Percentiles rank a stretch among this genome's conserved stretches.
Conservation (phyloP, 75 land plant species). For the Cunninghamia lanceolata region DNA sequence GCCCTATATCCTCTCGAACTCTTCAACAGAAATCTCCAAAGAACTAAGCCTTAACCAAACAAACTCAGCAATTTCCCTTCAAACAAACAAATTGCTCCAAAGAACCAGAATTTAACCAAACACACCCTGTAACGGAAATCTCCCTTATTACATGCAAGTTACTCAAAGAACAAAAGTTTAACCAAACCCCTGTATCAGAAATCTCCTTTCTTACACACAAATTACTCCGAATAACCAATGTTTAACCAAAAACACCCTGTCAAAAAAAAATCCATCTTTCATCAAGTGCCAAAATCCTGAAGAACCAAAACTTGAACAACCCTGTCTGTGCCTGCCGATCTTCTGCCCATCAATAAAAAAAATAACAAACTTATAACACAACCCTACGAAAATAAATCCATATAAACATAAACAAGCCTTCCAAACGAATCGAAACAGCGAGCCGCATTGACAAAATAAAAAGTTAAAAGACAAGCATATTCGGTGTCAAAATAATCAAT, state of each 20-base stretch:
- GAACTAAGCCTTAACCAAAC: background rate
- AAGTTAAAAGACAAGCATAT: background rate
- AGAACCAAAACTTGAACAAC: background rate
- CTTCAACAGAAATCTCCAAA: background rate
- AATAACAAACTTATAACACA: background rate
- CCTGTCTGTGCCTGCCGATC: background rate
- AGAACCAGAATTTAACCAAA: background rate
- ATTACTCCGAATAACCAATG: background rate
- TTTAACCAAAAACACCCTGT: background rate
- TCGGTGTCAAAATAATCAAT: background rate
- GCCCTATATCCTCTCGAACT: background rate
- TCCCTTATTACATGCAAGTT: background rate
- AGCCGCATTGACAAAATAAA: background rate
- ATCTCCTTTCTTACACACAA: background rate
- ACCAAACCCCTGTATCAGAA: background rate
- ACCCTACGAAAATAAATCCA: background rate
- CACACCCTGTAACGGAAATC: background rate
- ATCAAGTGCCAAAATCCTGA: background rate
- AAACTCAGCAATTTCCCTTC: background rate
- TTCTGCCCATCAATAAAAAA: background rate
- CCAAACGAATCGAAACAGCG: background rate
- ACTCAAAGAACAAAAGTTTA: background rate
- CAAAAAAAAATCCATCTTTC: background rate
- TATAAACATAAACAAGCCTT: background rate
- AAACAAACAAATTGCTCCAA: background rate